Conservation (phyloP, 2,329 filamentous ascomycete species). For the Aspergillus piperis region DNA sequence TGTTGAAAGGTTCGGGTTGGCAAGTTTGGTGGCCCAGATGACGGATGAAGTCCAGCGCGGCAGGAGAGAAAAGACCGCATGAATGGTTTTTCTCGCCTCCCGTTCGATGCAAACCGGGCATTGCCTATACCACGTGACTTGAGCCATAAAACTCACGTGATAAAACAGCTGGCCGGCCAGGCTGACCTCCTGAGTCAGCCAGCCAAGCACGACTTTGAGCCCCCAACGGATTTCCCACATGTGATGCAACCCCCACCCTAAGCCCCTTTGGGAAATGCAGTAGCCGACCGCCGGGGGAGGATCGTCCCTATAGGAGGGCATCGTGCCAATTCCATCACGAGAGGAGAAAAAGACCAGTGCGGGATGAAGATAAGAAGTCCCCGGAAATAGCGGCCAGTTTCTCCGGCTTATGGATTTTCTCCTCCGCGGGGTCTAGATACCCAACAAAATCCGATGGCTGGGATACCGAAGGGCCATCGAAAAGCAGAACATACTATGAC, state of each 20-base stretch:
- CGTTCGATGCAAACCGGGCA: background rate
- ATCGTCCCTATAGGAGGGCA: background rate
- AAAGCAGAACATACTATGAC: no score
- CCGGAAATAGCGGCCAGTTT: constrained; percentile 5
- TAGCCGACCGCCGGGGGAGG: constrained; percentile 21
- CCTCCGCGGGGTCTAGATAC: background rate
- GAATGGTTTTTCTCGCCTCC: background rate
- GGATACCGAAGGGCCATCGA: background rate
- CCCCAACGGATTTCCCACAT: constrained; percentile 14
- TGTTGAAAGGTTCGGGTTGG: background rate
- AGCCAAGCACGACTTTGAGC: background rate
- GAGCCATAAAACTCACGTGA: no score
- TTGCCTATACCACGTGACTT: background rate
- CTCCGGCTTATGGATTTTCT: background rate
- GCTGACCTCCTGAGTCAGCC: constrained; percentile 7
- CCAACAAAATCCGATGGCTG: background rate
- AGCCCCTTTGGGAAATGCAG: constrained; percentile 25
- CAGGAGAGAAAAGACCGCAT: background rate
- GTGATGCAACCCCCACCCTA: constrained; percentile 35
- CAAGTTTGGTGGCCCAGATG: background rate
- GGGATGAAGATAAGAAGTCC: constrained; percentile 4
- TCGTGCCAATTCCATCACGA: background rate
- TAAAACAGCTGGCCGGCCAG: background rate
- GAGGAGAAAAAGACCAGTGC: background rate
- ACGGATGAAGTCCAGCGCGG: background rate